phyloP scores from a whole-genome alignment of 2,329 filamentous ascomycete species.

The Pleoardoris graminearum region DNA sequence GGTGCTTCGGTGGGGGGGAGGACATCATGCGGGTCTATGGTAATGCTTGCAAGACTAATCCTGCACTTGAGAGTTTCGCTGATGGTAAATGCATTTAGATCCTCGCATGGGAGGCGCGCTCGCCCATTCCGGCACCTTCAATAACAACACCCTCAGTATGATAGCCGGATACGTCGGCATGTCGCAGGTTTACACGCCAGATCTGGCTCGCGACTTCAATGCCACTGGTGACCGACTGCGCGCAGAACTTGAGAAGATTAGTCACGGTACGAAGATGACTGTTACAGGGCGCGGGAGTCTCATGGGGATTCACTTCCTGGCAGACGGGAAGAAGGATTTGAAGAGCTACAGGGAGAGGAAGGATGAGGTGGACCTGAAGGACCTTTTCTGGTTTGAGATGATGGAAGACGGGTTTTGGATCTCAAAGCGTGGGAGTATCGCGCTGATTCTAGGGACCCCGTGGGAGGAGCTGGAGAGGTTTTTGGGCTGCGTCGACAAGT shows the following conservation, averaged over 20 bases:
- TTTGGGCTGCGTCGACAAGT: slow-evolving; percentile 23
- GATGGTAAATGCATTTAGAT: slow-evolving; percentile 38
- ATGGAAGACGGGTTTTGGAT: slow-evolving; percentile 45
- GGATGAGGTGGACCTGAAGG: slow-evolving; percentile 35
- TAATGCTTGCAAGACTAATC: neutral
- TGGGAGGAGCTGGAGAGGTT: slow-evolving; percentile 41
- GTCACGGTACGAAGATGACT: slow-evolving; percentile 40
- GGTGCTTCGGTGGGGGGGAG: slow-evolving; percentile 64
- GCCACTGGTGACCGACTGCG: slow-evolving; percentile 38
- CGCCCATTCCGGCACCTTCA: slow-evolving; percentile 66
- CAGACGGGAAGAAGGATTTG: slow-evolving; percentile 32
- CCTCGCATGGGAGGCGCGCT: slow-evolving; percentile 50
- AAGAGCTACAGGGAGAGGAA: slow-evolving; percentile 29
- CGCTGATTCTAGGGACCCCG: slow-evolving; percentile 41
- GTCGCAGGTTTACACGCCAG: slow-evolving; percentile 42
- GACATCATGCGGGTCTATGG: slow-evolving; percentile 62
- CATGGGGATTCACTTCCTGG: slow-evolving; percentile 44
- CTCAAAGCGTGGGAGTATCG: slow-evolving; percentile 40
- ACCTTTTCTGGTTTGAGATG: slow-evolving; percentile 45
- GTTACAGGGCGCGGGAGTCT: slow-evolving; percentile 45
- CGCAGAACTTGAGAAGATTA: slow-evolving; percentile 27
- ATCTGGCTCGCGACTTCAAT: slow-evolving; percentile 34
- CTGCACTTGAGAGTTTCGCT: neutral
- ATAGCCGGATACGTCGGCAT: slow-evolving; percentile 55
- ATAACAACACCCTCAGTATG: slow-evolving; percentile 68